phyloP scores from a whole-genome alignment of 352 stramenopile species.

The Peronospora farinosa region DNA sequence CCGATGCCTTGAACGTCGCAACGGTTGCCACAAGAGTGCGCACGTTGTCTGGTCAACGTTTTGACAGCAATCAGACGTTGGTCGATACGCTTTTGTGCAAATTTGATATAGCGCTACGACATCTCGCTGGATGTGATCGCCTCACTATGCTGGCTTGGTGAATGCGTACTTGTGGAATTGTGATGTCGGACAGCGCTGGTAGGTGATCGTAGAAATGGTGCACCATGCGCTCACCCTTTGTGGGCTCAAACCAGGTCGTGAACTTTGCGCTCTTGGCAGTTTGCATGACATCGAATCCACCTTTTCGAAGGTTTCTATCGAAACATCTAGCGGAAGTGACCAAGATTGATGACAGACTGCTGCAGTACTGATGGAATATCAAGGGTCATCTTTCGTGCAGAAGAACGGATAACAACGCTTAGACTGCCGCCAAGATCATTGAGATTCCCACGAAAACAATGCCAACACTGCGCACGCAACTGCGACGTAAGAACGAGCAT shows the following conservation, averaged over 20 bases:
- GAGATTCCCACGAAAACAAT: constrained; percentile 1
- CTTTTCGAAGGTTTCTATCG: constrained; percentile 21
- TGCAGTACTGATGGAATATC: too few species aligned
- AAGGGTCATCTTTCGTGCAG: constrained; percentile 77
- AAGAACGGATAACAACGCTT: constrained; percentile 47
- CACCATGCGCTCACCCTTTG: constrained; percentile 72
- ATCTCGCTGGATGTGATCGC: constrained; percentile 40
- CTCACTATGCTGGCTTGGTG: constrained; percentile 58
- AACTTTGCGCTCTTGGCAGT: background rate
- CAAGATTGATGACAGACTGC: too few species aligned
- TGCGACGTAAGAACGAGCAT: constrained; percentile 59
- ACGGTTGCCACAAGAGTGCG: constrained; percentile 45
- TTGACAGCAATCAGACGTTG: constrained; percentile 58
- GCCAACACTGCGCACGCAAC: constrained; percentile 38
- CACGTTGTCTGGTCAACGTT: constrained; percentile 54
- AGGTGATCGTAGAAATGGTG: constrained; percentile 77
- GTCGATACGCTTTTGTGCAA: constrained; percentile 58
- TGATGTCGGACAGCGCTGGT: constrained; percentile 59
- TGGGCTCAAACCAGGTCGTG: constrained; percentile 70
- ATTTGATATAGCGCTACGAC: constrained; percentile 57
- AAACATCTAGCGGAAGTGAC: constrained; percentile 49
- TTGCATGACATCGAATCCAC: constrained; percentile 40
- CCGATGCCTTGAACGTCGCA: constrained; percentile 23
- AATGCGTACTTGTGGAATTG: constrained; percentile 72
- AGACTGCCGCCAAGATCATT: constrained; percentile 4